Conservation (phyloP, 169 alveolate species). For the Babesia divergens region DNA sequence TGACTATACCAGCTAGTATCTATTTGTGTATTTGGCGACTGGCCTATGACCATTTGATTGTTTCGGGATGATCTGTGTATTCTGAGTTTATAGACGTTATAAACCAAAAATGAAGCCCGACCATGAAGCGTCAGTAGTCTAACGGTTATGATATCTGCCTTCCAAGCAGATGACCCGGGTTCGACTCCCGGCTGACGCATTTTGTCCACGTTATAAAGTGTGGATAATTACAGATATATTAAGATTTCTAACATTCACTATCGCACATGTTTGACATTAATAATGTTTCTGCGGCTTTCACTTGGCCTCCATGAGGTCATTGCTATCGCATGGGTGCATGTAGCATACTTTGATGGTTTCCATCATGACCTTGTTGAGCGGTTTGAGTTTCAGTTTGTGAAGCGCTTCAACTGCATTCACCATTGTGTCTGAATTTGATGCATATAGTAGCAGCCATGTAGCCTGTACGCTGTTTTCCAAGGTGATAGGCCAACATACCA, state of each 20-base stretch:
- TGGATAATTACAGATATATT: too few relatives aligned
- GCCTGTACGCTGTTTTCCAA: constrained; percentile 1
- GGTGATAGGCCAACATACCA: constrained; percentile 21
- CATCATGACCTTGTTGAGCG: constrained; percentile 50
- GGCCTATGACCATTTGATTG: too few relatives aligned
- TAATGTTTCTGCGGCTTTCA: too few relatives aligned
- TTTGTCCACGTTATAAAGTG: background rate
- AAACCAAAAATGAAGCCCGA: background rate
- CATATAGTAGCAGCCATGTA: constrained; percentile 64
- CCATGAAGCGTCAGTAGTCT: constrained; percentile 90
- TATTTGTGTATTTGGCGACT: too few relatives aligned
- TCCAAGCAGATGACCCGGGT: constrained; percentile 99
- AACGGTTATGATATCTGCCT: constrained; percentile 98
- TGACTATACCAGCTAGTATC: too few relatives aligned
- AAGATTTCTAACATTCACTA: too few relatives aligned
- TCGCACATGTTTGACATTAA: too few relatives aligned
- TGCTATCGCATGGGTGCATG: constrained; percentile 67
- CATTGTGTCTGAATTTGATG: constrained; percentile 49
- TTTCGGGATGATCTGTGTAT: too few relatives aligned
- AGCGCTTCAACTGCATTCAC: constrained; percentile 22
- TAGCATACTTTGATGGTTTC: constrained; percentile 62
- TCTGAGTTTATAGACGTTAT: background rate
- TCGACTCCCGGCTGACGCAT: constrained; percentile 98
- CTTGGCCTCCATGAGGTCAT: constrained; percentile 42
- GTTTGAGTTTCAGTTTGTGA: constrained; percentile 33